Percentiles rank a stretch among this genome's conserved stretches.
These are phyloP conservation scores for Sutorius australiensis DNA, from an alignment of 768 basidiomycete genomes.

Conservation along the genomic window DNA sequence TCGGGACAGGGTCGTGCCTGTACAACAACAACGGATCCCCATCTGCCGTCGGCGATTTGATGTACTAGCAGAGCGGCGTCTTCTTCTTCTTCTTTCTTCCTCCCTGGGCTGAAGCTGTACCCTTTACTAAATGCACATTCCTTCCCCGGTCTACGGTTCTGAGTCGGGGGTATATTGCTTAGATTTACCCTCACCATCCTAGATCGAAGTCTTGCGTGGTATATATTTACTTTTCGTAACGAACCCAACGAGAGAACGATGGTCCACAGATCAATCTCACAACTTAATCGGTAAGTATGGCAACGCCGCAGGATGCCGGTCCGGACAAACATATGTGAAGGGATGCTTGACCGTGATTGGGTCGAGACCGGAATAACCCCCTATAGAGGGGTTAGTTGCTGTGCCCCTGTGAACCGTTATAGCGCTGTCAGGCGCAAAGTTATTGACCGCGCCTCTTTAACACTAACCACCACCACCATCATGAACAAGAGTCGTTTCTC, in stretches of 20 bases:
- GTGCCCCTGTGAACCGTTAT: constrained; percentile 3
- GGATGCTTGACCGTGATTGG: not conserved
- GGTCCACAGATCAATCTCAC: not conserved
- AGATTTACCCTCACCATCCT: not conserved
- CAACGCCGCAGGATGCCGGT: not conserved
- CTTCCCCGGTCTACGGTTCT: not conserved
- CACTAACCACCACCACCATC: constrained; percentile 12
- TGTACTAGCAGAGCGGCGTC: constrained; percentile 7
- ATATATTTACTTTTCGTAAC: not conserved
- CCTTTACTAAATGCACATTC: not conserved
- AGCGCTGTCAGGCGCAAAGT: not conserved
- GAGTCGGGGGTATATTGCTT: not conserved
- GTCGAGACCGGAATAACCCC: not conserved
- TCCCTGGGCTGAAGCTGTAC: not conserved
- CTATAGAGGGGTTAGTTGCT: not conserved
- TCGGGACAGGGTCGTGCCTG: constrained; percentile 33
- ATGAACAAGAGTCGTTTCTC: constrained; percentile 16
- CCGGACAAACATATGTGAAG: not conserved
- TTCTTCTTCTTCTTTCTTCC: accelerated
- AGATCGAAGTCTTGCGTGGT: not conserved
- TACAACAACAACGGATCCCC: constrained; percentile 29
- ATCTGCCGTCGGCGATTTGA: constrained; percentile 25
- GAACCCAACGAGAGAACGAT: too few species aligned
- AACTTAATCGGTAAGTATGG: not conserved
- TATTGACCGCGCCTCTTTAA: not conserved